Conservation (phyloP, 192 early-diverging fungal species). For the Helicostylum pulchrum region DNA sequence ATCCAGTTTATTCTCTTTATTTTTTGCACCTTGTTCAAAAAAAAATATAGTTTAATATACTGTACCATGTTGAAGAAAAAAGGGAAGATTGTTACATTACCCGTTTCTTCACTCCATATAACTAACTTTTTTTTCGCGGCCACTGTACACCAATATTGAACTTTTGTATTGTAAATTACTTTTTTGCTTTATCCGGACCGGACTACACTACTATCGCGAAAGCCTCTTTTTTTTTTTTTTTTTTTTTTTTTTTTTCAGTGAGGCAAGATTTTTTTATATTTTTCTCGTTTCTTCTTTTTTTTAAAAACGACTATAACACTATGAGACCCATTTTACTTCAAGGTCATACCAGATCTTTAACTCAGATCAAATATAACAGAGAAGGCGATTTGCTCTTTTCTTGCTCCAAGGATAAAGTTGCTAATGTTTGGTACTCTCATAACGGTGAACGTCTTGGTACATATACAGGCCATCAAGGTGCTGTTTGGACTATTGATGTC, state of each 20-base stretch:
- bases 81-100: no score
- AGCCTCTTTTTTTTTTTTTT: slow-evolving; percentile 3
- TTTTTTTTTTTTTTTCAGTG: background rate
- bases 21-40: no score
- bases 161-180: no score
- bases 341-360: slow-evolving; percentile 95
- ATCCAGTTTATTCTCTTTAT: no score
- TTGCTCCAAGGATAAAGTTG: slow-evolving; percentile 89
- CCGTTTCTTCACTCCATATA: no score
- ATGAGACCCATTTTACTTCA: slow-evolving; percentile 93
- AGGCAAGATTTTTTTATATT: background rate
- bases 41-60: no score
- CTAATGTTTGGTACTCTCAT: slow-evolving; percentile 95
- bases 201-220: no score
- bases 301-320: background rate
- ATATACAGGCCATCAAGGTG: slow-evolving; percentile 89
- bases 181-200: no score
- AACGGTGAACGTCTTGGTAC: slow-evolving; percentile 97
- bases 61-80: no score
- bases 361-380: slow-evolving; percentile 96
- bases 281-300: background rate
- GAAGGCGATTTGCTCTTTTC: slow-evolving; percentile 98
- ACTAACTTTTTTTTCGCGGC: no score
- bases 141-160: no score
- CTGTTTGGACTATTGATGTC: slow-evolving; percentile 93